These are phyloP conservation scores for Roridomyces roridus DNA, from an alignment of 768 basidiomycete genomes.

Conservation along the genomic window DNA sequence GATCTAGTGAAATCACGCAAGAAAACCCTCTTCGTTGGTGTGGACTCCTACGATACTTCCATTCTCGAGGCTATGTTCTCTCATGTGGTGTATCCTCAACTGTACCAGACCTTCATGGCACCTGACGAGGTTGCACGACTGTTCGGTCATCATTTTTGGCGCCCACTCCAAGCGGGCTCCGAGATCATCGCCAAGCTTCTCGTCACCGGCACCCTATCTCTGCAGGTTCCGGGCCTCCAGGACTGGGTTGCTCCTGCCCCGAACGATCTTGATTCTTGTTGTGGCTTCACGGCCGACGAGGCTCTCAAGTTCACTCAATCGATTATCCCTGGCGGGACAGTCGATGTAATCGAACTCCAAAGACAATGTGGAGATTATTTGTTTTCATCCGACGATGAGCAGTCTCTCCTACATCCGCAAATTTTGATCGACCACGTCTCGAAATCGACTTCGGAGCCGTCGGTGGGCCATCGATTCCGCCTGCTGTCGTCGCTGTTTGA, in stretches of 20 bases:
- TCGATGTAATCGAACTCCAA: not conserved
- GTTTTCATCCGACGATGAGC: not conserved
- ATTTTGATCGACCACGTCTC: not conserved
- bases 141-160: not conserved
- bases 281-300: slow-evolving; percentile 7
- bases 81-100: not conserved
- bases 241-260: not conserved
- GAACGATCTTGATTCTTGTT: not conserved
- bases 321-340: not conserved
- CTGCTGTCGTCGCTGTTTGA: not conserved
- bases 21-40: slow-evolving; percentile 1
- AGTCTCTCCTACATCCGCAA: slow-evolving; percentile 8
- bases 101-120: not conserved
- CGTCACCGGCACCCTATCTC: not conserved
- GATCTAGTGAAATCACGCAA: not conserved
- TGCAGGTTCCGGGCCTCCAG: not conserved
- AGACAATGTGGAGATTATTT: slow-evolving; percentile 2
- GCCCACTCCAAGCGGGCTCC: not conserved
- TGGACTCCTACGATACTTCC: slow-evolving; percentile 6
- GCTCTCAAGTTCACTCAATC: not conserved
- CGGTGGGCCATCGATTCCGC: not conserved
- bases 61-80: not conserved
- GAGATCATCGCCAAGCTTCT: slow-evolving; percentile 7
- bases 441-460: not conserved
- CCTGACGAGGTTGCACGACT: not conserved